phyloP scores from a whole-genome alignment of 75 land plant species.

The Cunninghamia lanceolata region DNA sequence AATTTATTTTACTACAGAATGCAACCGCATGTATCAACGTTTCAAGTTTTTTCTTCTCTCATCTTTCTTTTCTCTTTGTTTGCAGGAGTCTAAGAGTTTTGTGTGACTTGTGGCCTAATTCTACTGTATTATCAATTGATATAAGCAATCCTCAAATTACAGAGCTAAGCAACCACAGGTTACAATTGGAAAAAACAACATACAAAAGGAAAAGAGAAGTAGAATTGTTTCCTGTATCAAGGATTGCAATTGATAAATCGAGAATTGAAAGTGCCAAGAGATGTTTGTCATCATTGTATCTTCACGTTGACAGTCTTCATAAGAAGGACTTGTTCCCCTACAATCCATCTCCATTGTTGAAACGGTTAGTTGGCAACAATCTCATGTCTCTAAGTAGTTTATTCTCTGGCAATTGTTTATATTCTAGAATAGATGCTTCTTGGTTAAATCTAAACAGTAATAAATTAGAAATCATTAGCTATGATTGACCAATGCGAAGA shows the following conservation, averaged over 20 bases:
- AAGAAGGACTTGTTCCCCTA: conserved; percentile 27
- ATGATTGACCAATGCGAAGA: neutral
- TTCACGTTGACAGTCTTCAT: conserved; percentile 25
- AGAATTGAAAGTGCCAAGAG: neutral
- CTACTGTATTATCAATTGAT: neutral
- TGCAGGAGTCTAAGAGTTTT: conserved; percentile 16
- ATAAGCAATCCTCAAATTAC: conserved; percentile 1
- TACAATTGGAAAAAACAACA: neutral
- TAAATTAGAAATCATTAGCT: neutral
- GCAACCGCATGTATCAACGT: neutral
- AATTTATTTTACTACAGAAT: neutral
- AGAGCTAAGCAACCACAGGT: neutral
- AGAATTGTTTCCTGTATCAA: neutral
- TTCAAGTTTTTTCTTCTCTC: neutral
- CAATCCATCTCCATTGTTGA: conserved; percentile 30
- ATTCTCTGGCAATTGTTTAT: neutral
- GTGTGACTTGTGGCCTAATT: neutral
- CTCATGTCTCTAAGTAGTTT: neutral
- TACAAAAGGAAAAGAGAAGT: neutral
- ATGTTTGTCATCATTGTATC: conserved; percentile 12
- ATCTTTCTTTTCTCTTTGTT: conserved; percentile 12
- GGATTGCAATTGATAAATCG: neutral
- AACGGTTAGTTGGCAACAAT: conserved; percentile 14
- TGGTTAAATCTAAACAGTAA: neutral
- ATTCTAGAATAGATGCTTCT: neutral